Base-by-base conservation (phyloP, 2,329 filamentous ascomycete species). In the Niveomyces coronatus region DNA sequence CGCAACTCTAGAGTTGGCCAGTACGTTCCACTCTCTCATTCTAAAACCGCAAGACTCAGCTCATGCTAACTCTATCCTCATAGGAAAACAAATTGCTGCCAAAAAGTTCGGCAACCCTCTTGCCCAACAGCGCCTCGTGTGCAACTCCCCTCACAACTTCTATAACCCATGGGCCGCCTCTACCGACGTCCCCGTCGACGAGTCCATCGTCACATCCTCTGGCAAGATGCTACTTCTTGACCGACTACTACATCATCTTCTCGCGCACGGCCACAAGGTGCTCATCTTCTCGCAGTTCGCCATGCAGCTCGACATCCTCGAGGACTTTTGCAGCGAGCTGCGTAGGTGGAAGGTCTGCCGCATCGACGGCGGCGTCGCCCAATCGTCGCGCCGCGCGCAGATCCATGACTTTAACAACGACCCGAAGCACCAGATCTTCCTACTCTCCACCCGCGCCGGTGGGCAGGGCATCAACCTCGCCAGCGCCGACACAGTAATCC, bases 271-370 rank as follows among this genome's bases (percentile, higher is more conserved):
- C 4, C 88, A 95, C 63, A 96, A 96, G 53, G 82, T 96, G 19
- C 74, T 98, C 31, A 86, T 98, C 36, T 98, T 98, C 60, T 93
- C 85, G 0, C 91, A 98, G 53, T 98, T 98, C 64, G 93, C 88
- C 41, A 94, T 82, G 0, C 88, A 94, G 46, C 75, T 98, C 0
- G 87, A 96, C 52, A 82, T 98, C 3, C 67, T 98, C 0, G 78
- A 93, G 45, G 82, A 89, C 39, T 98, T 94, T 62, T 86, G 86
- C 4, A 42, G 50, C 8, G 72, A 79, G n/a, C 70, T 96, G 2
- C 80, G 85, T 7, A 64, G 68, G 1, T 95, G 86, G 85, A 74
- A 79, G 1, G 72, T 82, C 17, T 94, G 88, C 52, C 85, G 91
- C 5, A 94, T 98, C 38, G 91, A 96, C 50, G 91, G 91, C 9